phyloP scores from a whole-genome alignment of 2,329 filamentous ascomycete species.

The Penicillium verrucosum region DNA sequence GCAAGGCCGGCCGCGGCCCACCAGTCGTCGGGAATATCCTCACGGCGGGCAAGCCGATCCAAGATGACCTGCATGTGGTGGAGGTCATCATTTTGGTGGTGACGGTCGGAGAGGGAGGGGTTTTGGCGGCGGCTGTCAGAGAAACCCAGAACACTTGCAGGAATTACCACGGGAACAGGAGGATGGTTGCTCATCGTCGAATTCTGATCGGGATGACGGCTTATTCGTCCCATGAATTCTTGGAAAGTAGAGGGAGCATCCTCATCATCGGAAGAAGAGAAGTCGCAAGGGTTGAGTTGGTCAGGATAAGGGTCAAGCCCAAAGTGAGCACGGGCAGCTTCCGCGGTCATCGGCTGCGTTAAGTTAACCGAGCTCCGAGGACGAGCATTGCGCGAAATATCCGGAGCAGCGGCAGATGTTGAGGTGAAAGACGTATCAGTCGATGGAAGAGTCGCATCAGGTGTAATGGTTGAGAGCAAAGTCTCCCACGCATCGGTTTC shows the following conservation, averaged over 20 bases:
- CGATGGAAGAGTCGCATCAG: slow-evolving; percentile 76
- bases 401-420: slow-evolving; percentile 29
- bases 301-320: slow-evolving; percentile 36
- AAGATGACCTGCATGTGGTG: slow-evolving; percentile 70
- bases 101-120: slow-evolving; percentile 27
- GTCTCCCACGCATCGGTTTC: slow-evolving; percentile 70
- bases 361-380: slow-evolving; percentile 41
- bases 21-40: slow-evolving; percentile 79
- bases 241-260: slow-evolving; percentile 22
- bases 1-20: slow-evolving; percentile 70
- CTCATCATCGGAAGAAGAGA: slow-evolving; percentile 34
- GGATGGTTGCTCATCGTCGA: slow-evolving; percentile 35
- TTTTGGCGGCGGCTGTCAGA: background rate
- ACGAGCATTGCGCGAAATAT: slow-evolving; percentile 23
- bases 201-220: slow-evolving; percentile 25
- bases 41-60: slow-evolving; percentile 63
- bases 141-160: background rate
- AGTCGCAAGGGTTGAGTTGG: slow-evolving; percentile 39
- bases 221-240: slow-evolving; percentile 7
- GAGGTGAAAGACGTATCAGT: slow-evolving; percentile 80
- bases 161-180: slow-evolving; percentile 17
- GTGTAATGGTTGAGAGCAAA: slow-evolving; percentile 73
- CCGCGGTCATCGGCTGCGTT: slow-evolving; percentile 31
- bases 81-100: slow-evolving; percentile 41
- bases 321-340: slow-evolving; percentile 23